Percentiles rank a stretch among this genome's conserved stretches.
Conservation (phyloP, 2,329 filamentous ascomycete genomes). For the Pochonia chlamydosporia region DNA sequence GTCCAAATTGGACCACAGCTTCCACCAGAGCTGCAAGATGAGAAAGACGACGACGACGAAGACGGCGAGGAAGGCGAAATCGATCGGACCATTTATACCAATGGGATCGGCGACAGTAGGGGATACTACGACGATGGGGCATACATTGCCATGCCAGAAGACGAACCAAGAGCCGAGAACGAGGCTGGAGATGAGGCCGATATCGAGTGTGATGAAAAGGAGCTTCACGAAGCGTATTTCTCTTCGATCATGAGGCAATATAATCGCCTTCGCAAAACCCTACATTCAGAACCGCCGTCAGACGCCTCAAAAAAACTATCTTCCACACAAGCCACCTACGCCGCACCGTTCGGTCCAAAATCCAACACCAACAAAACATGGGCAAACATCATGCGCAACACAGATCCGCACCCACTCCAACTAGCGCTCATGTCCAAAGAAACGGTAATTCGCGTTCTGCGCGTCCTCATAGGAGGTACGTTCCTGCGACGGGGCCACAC, state of each 20-base stretch:
- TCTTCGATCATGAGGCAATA: slow-evolving; percentile 61
- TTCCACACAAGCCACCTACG: slow-evolving; percentile 47
- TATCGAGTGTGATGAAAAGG: slow-evolving; percentile 22
- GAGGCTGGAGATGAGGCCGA: slow-evolving; percentile 15
- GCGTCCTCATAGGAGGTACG: slow-evolving; percentile 58
- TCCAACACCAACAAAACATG: slow-evolving; percentile 46
- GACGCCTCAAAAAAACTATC: slow-evolving; percentile 48
- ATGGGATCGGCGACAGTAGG: slow-evolving; percentile 45
- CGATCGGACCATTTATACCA: slow-evolving; percentile 35
- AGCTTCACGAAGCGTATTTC: slow-evolving; percentile 63
- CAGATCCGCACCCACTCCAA: slow-evolving; percentile 54
- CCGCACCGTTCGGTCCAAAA: slow-evolving; percentile 46
- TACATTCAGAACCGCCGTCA: slow-evolving; percentile 51
- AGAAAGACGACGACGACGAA: slow-evolving; percentile 25
- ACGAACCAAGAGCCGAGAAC: slow-evolving; percentile 23
- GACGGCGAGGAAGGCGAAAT: slow-evolving; percentile 23
- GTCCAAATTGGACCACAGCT: slow-evolving; percentile 46
- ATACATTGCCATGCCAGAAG: slow-evolving; percentile 58
- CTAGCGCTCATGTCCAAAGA: slow-evolving; percentile 61
- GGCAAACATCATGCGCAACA: slow-evolving; percentile 43
- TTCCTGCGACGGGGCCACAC: slow-evolving; percentile 55
- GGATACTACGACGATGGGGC: slow-evolving; percentile 75
- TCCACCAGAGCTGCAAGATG: slow-evolving; percentile 29
- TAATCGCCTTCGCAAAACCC: slow-evolving; percentile 51
- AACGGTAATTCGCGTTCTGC: slow-evolving; percentile 60